Evolutionary conservation across 352 stramenopile genomes (phyloP), one percentile per base, ranked within the genome.

Genomic region (Globisporangium cystogenes): DNA sequence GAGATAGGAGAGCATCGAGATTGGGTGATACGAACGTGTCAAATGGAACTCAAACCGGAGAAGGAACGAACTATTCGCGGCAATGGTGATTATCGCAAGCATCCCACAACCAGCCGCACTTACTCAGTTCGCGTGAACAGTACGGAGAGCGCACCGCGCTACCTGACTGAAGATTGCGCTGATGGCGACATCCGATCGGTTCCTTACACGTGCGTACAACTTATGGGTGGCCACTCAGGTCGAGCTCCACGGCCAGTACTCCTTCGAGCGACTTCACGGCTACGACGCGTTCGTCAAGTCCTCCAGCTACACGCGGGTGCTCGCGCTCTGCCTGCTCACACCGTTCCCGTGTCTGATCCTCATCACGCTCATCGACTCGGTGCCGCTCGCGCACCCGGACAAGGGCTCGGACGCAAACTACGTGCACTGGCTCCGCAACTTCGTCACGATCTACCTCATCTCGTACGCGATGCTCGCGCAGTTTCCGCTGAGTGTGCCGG

Each of bases 181-280:
- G n/a, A n/a, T n/a, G n/a, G n/a, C n/a, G n/a, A n/a, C n/a, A n/a
- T n/a, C n/a, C n/a, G n/a, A n/a, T n/a, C n/a, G n/a, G n/a, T n/a
- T n/a, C n/a, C n/a, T n/a, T n/a, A n/a, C n/a, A n/a, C n/a, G 18
- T 0, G 20, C 18, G 36, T 53, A 29, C 43, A n/a, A 55, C 39
- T 1, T 14, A 1, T 72, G 64, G 64, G 23, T 49, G 14, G 29
- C 45, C 2, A 44, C 60, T 2, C 64, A 76, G 26, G 64, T 73
- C 4, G 70, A 80, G 49, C 51, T 73, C 7, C 57, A 75, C 7
- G 70, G 67, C 8, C 58, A 74, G 15, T 80, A 69, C 59, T 76
- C 67, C 3, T 4, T 62, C 23, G 45, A 67, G 47, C 59, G 65
- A 31, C 52, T 71, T 47, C 6, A 7, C 15, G 18, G 46, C 1